Base-by-base conservation (phyloP, 2,329 filamentous ascomycete species). In the Sclerotinia borealis region DNA sequence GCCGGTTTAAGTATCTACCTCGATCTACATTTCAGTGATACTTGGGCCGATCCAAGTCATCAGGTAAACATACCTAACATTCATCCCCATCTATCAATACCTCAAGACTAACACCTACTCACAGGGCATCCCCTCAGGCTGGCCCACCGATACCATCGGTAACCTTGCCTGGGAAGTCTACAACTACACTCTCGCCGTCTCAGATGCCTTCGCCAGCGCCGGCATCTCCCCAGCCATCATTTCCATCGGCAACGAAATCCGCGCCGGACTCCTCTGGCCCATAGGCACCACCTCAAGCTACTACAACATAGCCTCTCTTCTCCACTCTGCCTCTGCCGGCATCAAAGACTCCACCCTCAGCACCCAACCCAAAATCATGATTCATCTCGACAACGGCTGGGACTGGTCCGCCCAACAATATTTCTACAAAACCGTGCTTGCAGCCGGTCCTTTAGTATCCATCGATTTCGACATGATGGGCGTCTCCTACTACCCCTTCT, bases 351-450 rank as follows among this genome's bases (percentile, higher is more conserved):
- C 84, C 5, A 77, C 75, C 3, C 76, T 89, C 31, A 74, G 73
- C 47, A 78, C 81, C 0, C 80, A 82, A 66, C 86, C 88, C 1
- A 83, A 86, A 72, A 89, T 91, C 74, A 86, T 91, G 85, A 83
- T 91, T 47, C 89, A 91, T 70, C 79, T 91, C 4, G 87, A 91
- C 73, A 88, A 90, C 70, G 88, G 88, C n/a, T 92, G 87, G 86
- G 81, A 88, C 67, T 89, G 84, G 85, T 78, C 75, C 4, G 82
- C 82, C 3, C 87, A 91, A 72, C 76, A 87, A 65, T 65, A 62
- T 22, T 86, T 80, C 77, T 91, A 90, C 75, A 80, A 81, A 29
- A 78, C 77, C 3, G 81, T 87, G 0, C 77, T 88, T 0, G 78
- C 72, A 9, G 75, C 77, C 29, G 85, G 82, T 2, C 77, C 78